phyloP scores from a whole-genome alignment of 2,329 filamentous ascomycete species.

The Huntiella moniliformis region DNA sequence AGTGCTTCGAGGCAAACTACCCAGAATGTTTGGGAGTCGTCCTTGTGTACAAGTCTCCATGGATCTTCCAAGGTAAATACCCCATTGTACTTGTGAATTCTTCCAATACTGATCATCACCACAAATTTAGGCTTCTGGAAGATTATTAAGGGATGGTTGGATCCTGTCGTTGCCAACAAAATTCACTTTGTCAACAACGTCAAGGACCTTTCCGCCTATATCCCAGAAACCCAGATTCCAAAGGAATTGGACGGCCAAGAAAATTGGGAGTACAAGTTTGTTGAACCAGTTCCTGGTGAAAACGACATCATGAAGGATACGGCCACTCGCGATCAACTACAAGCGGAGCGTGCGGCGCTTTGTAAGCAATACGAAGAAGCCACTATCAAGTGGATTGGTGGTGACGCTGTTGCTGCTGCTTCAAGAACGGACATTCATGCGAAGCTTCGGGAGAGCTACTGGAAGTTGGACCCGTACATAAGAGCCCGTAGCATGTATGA shows the following conservation, averaged over 20 bases:
- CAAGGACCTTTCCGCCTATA: conserved; percentile 60
- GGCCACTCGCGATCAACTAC: conserved; percentile 41
- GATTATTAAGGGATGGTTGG: conserved; percentile 88
- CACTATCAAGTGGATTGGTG: conserved; percentile 56
- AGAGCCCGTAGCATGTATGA: conserved; percentile 74
- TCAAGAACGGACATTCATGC: conserved; percentile 44
- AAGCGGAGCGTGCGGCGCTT: conserved; percentile 44
- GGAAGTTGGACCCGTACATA: conserved; percentile 74
- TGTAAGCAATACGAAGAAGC: conserved; percentile 54
- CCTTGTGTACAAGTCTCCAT: conserved; percentile 87
- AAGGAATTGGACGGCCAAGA: conserved; percentile 77
- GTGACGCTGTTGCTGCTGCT: conserved; percentile 29
- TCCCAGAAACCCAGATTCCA: conserved; percentile 50
- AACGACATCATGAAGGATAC: conserved; percentile 55
- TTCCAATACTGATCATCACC: neutral
- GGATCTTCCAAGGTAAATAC: conserved; percentile 73
- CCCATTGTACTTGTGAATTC: neutral
- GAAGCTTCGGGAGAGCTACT: conserved; percentile 57
- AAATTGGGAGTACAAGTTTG: conserved; percentile 65
- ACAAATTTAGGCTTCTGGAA: conserved; percentile 60
- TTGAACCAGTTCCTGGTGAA: conserved; percentile 58
- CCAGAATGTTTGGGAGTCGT: conserved; percentile 81
- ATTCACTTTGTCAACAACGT: conserved; percentile 78
- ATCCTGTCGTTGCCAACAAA: conserved; percentile 87
- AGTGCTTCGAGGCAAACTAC: conserved; percentile 97